Conservation (phyloP, 805 yeast species). For the Candida alai region DNA sequence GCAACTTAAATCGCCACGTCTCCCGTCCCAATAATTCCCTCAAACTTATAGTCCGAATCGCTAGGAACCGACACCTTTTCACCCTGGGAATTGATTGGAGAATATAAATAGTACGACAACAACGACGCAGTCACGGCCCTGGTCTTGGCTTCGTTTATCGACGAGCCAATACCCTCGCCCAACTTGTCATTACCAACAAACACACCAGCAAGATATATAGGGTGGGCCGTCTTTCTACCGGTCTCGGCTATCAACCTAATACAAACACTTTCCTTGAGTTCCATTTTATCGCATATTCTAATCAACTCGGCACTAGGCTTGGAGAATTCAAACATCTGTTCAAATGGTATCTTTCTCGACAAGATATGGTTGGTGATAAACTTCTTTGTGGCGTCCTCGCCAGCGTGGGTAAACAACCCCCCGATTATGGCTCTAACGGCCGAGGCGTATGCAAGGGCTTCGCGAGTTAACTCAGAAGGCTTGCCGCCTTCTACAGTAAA, state of each 20-base stretch:
- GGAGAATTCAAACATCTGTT: slow-evolving; percentile 71
- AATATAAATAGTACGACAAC: slow-evolving; percentile 87
- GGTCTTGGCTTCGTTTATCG: slow-evolving; percentile 85
- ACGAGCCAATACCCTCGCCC: slow-evolving; percentile 93
- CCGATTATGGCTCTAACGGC: slow-evolving; percentile 83
- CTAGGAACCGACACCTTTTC: slow-evolving; percentile 53
- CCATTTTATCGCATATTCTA: slow-evolving; percentile 70
- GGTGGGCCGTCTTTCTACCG: slow-evolving; percentile 80
- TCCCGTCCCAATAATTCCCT: slow-evolving; percentile 40
- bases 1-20: slow-evolving; percentile 38
- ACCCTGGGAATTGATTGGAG: slow-evolving; percentile 56
- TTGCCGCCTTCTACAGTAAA: slow-evolving; percentile 21
- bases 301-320: slow-evolving; percentile 85
- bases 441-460: slow-evolving; percentile 51
- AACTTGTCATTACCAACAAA: slow-evolving; percentile 78
- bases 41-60: slow-evolving; percentile 41
- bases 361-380: slow-evolving; percentile 75
- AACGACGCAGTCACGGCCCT: slow-evolving; percentile 89
- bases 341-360: slow-evolving; percentile 76
- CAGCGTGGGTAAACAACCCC: slow-evolving; percentile 72
- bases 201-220: slow-evolving; percentile 88
- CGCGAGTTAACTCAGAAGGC: slow-evolving; percentile 25
- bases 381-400: slow-evolving; percentile 56
- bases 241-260: slow-evolving; percentile 83
- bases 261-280: slow-evolving; percentile 69